Base-by-base conservation (phyloP, 2,329 filamentous ascomycete genomes). In the Hypoxylon sp. region DNA sequence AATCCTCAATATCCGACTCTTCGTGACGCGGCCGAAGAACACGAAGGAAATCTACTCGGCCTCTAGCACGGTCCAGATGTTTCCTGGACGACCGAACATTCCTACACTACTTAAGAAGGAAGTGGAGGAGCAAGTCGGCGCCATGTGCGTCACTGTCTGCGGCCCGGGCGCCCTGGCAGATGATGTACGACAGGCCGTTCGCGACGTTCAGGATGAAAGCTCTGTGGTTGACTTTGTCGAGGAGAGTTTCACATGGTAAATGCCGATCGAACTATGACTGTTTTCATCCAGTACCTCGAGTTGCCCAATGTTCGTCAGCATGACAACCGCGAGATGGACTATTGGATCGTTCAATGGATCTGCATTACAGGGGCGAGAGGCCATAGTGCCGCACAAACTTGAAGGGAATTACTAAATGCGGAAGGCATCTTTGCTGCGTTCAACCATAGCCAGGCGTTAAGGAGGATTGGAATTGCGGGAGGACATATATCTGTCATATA, bases 41-140 rank as follows among this genome's bases (percentile, higher is more conserved):
- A 89, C 91, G n/a, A 90, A 89, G 76, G 92, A 96, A 74, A 91
- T 97, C 55, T 85, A 89, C 72, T 93, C 89, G 50, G 89, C 90
- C 3, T 93, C 89, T 60, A 85, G 87, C 2, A 95, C 91, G 3
- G 94, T 98, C 58, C 92, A 94, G 79, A 96, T 98, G 91, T 93
- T 93, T 78, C 91, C 94, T 1, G 95, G 96, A 2, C 89, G 94
- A 70, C 95, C 95, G 8, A 93, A 97, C 74, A 87, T 97, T 46
- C 85, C 89, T 19, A 88, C 91, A 0, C 81, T 98, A n/a, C 82
- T 98, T 48, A 85, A 89, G 68, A 91, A 91, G 79, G 95, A 97
- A 81, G 90, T 94, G 16, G 86, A 90, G 73, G 88, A 91, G 73
- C 92, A 96, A 77, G 83, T 93, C 57, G 96, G 96, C 7, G 93